Evolutionary conservation across 2,329 filamentous ascomycete species (phyloP), one percentile per base, ranked within the genome.

Genomic region (Talaromyces islandicus): DNA sequence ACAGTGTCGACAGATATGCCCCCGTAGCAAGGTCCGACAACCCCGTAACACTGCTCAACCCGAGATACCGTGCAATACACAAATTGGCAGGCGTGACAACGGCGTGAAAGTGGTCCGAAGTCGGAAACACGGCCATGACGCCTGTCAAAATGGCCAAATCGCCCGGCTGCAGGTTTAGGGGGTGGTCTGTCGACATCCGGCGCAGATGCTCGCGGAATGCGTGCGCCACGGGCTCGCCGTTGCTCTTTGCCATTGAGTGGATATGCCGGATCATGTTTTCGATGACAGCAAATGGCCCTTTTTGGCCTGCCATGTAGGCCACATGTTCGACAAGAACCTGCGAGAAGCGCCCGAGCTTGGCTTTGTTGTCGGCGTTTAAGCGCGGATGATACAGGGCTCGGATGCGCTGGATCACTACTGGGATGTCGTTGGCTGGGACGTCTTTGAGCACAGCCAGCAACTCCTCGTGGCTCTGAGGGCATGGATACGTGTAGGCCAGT

Each of bases 31-130:
- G 84, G 65, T 94, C 89, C 7, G 81, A 77, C 4, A 91, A 74
- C 7, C 78, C 80, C 50, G 84, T 80, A 0, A 91, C 86, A 0
- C 88, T 81, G 59, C 87, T 91, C 67, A 96, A 86, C 1, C 89
- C 91, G 27, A 99, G 82, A 75, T 90, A 97, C 58, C 91, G 86
- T 12, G 84, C 85, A 74, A 97, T 90, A n/a, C 88, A 84, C 5
- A 97, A 85, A 75, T 91, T 89, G 0, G 93, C 89, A 1, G 94
- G 94, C 1, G 94, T 99, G 46, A 91, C 89, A 38, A 97, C 91
- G 67, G 94, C 89, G 69, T 99, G 94, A 75, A 97, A 99, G 75
- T 97, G 92, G 75, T 99, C 94, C 0, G 92, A 97, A 0, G 94
- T 96, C 4, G 94, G 92, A 69, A 96, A 99, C 57, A 95, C 89